Conservation (phyloP, 2,329 filamentous ascomycete genomes). For the Exophiala calicioides region DNA sequence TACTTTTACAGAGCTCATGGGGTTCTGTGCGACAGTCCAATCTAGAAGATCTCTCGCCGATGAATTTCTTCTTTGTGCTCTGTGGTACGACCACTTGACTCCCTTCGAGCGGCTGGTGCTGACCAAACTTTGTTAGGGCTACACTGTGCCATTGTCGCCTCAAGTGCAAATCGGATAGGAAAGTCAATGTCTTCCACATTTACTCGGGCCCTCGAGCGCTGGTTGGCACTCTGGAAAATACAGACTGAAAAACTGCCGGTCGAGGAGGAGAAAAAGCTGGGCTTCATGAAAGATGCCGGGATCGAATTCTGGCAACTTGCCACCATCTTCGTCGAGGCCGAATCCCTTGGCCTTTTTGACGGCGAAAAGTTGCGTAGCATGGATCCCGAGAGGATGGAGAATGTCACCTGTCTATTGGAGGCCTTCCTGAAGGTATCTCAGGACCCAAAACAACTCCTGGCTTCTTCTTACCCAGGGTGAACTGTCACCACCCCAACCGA, state of each 20-base stretch:
- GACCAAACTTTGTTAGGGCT: background rate
- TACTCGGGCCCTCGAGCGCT: slow-evolving; percentile 1
- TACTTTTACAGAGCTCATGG: slow-evolving; percentile 1
- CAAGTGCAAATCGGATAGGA: background rate
- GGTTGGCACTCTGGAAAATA: slow-evolving; percentile 2
- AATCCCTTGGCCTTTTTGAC: slow-evolving; percentile 1
- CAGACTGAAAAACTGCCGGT: slow-evolving; percentile 1
- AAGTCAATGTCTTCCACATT: slow-evolving; percentile 4
- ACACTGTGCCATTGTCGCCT: slow-evolving; percentile 5
- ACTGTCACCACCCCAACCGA: too few species aligned
- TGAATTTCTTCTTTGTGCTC: slow-evolving; percentile 8
- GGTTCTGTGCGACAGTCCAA: background rate
- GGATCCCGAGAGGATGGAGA: slow-evolving; percentile 2
- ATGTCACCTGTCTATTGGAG: slow-evolving; percentile 1
- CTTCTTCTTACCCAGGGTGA: too few species aligned
- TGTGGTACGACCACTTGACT: background rate
- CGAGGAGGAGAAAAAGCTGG: slow-evolving; percentile 6
- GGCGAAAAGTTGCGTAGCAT: slow-evolving; percentile 5
- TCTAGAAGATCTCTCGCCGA: background rate
- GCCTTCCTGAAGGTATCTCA: too few species aligned
- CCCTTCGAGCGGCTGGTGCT: background rate
- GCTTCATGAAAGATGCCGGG: slow-evolving; percentile 6
- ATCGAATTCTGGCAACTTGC: slow-evolving; percentile 6
- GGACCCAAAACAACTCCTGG: too few species aligned
- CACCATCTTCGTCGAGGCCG: slow-evolving; percentile 2